Evolutionary conservation across 176 grass and related monocot species (phyloP), one percentile per base, ranked within the genome.

Genomic region (Oryza glaberrima): DNA sequence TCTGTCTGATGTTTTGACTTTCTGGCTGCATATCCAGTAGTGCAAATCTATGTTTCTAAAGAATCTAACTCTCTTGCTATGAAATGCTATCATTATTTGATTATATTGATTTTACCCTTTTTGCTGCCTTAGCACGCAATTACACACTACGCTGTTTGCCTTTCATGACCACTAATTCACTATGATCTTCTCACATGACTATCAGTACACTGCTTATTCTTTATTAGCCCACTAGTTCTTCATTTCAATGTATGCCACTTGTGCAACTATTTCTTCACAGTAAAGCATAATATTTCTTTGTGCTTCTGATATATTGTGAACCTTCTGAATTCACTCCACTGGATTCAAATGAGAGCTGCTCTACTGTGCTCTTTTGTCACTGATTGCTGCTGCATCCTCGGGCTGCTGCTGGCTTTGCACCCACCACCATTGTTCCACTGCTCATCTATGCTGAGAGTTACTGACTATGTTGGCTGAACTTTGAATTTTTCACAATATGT

Each of bases 1-100:
- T 44, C 26, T 34, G 20, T 82, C 63, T 63, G 45, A 81, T 69
- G 70, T 82, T 66, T 68, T 64, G 11, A 87, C 9, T 63, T 63
- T 23, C n/a, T 23, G 58, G 63, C n/a, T 68, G n/a, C 47, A 45
- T 81, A 74, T 58, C 43, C 47, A 17, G 17, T 52, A 52, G 11
- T 30, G 47, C 48, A 77, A 47, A 69, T 72, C 15, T 30, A 69
- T 13, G 10, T 28, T 64, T 19, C 17, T 69, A n/a, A 81, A 11
- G 36, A 67, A 49, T 7, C 38, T 11, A 67, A 4, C 38, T 65
- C 44, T 4, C 51, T 80, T 22, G 36, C 5, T 64, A 25, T 30
- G 11, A 36, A 75, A 75, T n/a, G 11, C 8, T 69, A n/a, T 23
- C 30, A 22, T 19, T 40, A 46, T 15, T 76, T 85, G 36, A 16